Conservation (phyloP, 768 basidiomycete genomes). For the Suillus discolor region DNA sequence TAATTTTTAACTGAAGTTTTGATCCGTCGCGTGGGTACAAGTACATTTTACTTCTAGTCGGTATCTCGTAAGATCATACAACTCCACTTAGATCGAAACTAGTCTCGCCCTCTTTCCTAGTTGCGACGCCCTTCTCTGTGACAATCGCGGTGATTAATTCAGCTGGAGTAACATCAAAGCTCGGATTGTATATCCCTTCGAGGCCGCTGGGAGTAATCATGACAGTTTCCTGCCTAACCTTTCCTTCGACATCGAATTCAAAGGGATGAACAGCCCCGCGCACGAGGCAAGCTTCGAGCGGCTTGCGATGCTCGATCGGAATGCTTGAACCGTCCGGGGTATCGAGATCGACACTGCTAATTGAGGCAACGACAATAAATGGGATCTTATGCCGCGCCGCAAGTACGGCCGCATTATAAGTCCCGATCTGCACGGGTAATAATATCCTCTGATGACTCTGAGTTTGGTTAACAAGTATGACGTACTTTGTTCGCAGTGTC, state of each 20-base stretch:
- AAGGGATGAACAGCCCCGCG: constrained; percentile 76
- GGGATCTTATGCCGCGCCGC: constrained; percentile 86
- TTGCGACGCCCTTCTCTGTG: constrained; percentile 92
- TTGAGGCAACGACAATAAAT: constrained; percentile 92
- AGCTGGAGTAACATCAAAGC: constrained; percentile 96
- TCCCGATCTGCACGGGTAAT: constrained; percentile 61
- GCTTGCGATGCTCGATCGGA: constrained; percentile 90
- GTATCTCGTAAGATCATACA: not conserved
- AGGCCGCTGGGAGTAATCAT: constrained; percentile 77
- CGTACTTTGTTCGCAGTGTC: constrained; percentile 94
- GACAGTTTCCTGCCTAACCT: constrained; percentile 71
- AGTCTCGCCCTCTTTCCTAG: constrained; percentile 57
- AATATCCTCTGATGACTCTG: not conserved
- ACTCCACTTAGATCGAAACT: constrained; percentile 62
- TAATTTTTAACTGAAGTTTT: constrained; percentile 1
- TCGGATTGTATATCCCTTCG: constrained; percentile 81
- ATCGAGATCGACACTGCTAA: constrained; percentile 88
- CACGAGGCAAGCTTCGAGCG: constrained; percentile 85
- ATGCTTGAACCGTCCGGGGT: constrained; percentile 77
- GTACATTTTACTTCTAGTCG: not conserved
- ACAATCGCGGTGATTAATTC: constrained; percentile 93
- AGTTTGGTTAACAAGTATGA: not conserved
- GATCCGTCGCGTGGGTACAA: not conserved
- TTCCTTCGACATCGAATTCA: constrained; percentile 38
- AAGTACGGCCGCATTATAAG: constrained; percentile 94